Base-by-base conservation (phyloP, 2,329 filamentous ascomycete species). In the Capronia coronata region DNA sequence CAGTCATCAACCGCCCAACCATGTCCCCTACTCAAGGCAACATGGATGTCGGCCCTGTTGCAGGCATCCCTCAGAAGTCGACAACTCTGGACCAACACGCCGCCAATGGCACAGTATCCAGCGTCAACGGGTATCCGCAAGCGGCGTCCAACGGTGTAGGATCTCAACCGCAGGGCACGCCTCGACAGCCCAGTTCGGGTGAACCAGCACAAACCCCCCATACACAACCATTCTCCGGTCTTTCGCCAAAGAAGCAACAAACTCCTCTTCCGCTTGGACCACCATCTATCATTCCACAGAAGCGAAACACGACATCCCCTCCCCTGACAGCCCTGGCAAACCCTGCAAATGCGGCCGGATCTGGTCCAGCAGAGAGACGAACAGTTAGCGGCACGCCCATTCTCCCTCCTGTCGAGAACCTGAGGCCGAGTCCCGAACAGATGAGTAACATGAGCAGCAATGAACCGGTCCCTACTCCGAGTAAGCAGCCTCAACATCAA, bases 11-110 rank as follows among this genome's bases (percentile, higher is more conserved):
- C 48, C 68, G 66, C 11, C 70, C 71, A 1, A 68, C 70, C 1
- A 71, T 74, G 65, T 74, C 72, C 16, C 71, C 72, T 18, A 71
- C 75, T 48, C 61, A 76, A 65, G 66, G 75, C 48, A 65, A 77
- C 62, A 62, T 71, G 64, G 66, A 77, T 60, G 62, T 73, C 39
- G 70, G 70, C 2, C 69, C 67, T 43, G 62, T 73, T 38, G 70
- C 69, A 16, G 70, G 71, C 7, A 68, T 73, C 35, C 68, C 71
- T 16, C 67, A 70, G 58, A 51, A 58, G 30, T 52, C 59, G 19
- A 37, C 57, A 22, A 48, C 60, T 18, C 18, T 22, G 11, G 45
- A 30, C 10, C 50, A 51, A 43, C 39, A 43, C 8, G 6, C 40
- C 9, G 25, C 43, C 16, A 58, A 58, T 52, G 43, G 53, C 11